Evolutionary conservation across 345 rosid genomes (phyloP), one percentile per base, ranked within the genome.

Genomic region (Eucalyptus sp.): DNA sequence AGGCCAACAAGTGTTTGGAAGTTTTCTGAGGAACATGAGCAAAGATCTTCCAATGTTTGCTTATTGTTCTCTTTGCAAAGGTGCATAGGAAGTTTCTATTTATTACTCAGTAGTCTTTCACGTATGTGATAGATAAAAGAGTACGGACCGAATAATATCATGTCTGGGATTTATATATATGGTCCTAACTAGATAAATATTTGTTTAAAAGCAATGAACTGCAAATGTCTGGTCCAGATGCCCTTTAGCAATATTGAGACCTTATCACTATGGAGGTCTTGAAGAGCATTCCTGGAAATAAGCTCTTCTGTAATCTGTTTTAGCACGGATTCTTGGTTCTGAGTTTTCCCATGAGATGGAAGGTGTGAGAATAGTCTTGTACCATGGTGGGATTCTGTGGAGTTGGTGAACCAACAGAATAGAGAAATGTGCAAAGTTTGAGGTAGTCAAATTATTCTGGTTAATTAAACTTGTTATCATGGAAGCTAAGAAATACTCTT

Each of bases 81-180:
- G 84, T 44, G 29, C 84, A 20, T 20, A 41, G 84, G 48, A 15
- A 41, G 48, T 43, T 76, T 76, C 48, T 41, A 11, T 76, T 76
- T 76, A 76, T 20, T 0, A 76, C 48, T 76, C 48, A 3, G 48
- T 10, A 41, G 27, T 76, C 48, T 0, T 20, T 20, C 29, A 37
- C 6, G 0, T 41, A 25, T 76, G 48, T 11, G 5, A 41, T 41
- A 20, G 84, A 41, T 76, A 0, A 76, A 76, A 76, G 84, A 76
- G 84, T 0, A 20, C 0, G 2, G 48, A 76, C 83, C 2, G 1
- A 37, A 20, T 6, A 76, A 76, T 41, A 41, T 41, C 27, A 76
- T 76, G 9, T 11, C 48, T 76, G 48, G 29, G 14, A 20, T 76
- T 20, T 0, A 37, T 20, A 76, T 43, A 41, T 76, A 20, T 20